Evolutionary conservation across 129 eudicot species (phyloP), one percentile per base, ranked within the genome.

Genomic region (Ambrosia trifida): DNA sequence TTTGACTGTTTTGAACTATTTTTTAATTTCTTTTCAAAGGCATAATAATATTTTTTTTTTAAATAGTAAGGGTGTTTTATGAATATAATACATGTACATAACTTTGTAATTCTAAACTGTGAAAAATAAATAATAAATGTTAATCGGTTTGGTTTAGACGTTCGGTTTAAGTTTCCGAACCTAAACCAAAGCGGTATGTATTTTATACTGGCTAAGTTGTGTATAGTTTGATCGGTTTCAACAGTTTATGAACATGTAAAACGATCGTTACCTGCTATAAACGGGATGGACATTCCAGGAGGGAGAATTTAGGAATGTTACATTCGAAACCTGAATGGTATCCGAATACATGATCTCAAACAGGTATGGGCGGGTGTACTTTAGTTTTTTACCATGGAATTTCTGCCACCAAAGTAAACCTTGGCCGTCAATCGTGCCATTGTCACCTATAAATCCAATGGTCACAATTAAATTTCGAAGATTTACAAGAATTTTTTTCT

Each of bases 391-490:
- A 73, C 79, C 86, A 60, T 85, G 89, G 45, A 87, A 89, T 35
- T 87, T 82, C 69, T 89, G 85, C 98, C 98, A 93, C 98, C 98
- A 93, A 3, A 85, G 76, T 0, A 71, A 83, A 58, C 98, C 98
- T 67, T 93, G 98, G 7, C 98, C 96, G 66, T 93, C 92, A 33
- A 93, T 89, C 17, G 98, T 93, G 16, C 96, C 98, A 81, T 93
- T 93, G 5, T 80, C 88, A 63, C 96, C 96, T 89, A 24, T 89
- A 24, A 62, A 54, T 44, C 58, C 50, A 10, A 73, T 2, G 45
- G n/a, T 33, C 70, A 47, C 5, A 16, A 44, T 68, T 56, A 64
- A 13, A 3, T 19, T 13, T 45, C n/a, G 5, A 54, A 3, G 14
- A 9, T 36, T 18, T 7, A 16, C 0, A 61, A 33, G 16, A 7